phyloP scores from a whole-genome alignment of 352 stramenopile genomes.

The Phytophthora pistaciae region DNA sequence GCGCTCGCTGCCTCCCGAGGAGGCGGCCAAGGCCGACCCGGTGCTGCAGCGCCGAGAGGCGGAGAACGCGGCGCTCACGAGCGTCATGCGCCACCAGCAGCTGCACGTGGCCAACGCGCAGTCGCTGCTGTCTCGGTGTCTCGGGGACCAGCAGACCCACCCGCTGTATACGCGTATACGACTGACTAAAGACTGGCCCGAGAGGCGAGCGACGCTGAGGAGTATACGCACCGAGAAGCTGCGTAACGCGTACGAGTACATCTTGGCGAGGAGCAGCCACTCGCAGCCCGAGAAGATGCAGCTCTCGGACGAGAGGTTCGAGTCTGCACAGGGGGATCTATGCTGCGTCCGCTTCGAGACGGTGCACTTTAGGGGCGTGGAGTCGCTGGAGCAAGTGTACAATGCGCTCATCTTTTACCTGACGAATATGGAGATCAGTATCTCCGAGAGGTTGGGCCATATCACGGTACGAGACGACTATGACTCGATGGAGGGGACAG shows the following conservation, averaged over 20 bases:
- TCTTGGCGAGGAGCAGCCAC: constrained; percentile 29
- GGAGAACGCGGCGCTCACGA: constrained; percentile 32
- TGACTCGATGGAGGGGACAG: constrained; percentile 35
- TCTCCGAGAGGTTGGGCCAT: constrained; percentile 43
- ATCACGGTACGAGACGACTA: constrained; percentile 58
- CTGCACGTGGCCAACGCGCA: constrained; percentile 49
- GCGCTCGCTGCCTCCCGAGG: too few species aligned
- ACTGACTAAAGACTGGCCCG: constrained; percentile 26
- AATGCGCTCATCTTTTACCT: constrained; percentile 50
- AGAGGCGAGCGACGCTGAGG: constrained; percentile 28
- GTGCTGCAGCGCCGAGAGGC: constrained; percentile 16
- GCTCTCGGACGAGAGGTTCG: constrained; percentile 35
- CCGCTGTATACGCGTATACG: constrained; percentile 30
- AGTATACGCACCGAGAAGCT: constrained; percentile 38
- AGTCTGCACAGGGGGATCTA: constrained; percentile 25
- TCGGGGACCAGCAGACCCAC: constrained; percentile 35
- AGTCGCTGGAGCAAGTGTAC: constrained; percentile 44
- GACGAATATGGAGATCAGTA: constrained; percentile 55
- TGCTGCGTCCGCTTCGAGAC: constrained; percentile 49
- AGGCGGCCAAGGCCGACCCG: too few species aligned
- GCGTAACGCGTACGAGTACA: constrained; percentile 37
- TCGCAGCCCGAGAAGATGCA: constrained; percentile 44
- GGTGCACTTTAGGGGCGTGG: constrained; percentile 39
- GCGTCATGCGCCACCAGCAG: constrained; percentile 41
- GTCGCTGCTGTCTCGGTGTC: constrained; percentile 43